Evolutionary conservation across 2,329 filamentous ascomycete species (phyloP).

Genomic region (Alternaria sp.): DNA sequence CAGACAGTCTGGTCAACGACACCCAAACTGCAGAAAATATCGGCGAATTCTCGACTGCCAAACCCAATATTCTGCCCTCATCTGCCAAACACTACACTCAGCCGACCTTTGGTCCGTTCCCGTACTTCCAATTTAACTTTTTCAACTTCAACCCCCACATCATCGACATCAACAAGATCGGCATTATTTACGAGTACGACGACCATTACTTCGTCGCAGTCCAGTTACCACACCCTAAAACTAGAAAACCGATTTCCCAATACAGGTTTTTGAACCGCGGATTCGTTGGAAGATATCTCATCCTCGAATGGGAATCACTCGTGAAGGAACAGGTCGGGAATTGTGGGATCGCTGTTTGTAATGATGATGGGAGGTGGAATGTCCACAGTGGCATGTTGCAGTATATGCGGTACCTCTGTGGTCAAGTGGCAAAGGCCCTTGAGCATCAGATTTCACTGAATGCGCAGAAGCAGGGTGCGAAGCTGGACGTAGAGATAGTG

Average conservation of each 20-base stretch:
- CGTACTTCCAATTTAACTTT: background rate
- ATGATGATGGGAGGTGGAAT: background rate
- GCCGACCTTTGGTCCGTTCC: background rate
- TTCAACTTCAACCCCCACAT: background rate
- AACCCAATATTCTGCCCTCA: background rate
- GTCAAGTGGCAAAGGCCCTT: background rate
- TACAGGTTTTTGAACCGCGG: background rate
- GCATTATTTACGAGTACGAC: slow-evolving; percentile 12
- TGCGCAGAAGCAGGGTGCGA: background rate
- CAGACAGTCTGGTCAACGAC: background rate
- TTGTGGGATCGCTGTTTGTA: background rate
- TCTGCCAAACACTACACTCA: background rate
- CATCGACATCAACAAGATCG: slow-evolving; percentile 13
- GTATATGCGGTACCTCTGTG: background rate
- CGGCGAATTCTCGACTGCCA: background rate
- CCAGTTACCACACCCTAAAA: background rate
- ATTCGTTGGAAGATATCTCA: slow-evolving; percentile 5
- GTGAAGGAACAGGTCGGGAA: slow-evolving; percentile 3
- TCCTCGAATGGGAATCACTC: background rate
- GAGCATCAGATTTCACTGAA: background rate
- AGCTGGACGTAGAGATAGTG: background rate
- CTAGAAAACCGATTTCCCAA: background rate
- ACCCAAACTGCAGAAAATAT: background rate
- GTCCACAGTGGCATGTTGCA: slow-evolving; percentile 7
- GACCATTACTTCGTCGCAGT: slow-evolving; percentile 7